Percentiles rank a stretch among this genome's conserved stretches.
phyloP scores from a whole-genome alignment of 2,329 filamentous ascomycete species.

The Cladobotryum mycophilum region DNA sequence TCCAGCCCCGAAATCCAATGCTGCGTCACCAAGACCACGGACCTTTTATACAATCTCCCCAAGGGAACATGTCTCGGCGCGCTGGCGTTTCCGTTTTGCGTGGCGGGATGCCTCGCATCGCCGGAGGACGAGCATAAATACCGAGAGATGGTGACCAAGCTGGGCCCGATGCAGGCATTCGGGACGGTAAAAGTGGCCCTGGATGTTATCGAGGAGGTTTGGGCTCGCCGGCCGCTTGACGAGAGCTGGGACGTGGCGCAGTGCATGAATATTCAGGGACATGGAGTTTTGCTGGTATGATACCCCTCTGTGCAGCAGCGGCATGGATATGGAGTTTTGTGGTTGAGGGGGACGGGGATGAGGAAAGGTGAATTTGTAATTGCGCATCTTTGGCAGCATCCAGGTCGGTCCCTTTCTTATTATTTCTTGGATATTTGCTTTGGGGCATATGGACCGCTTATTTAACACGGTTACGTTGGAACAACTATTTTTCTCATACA shows the following conservation, averaged over 20 bases:
- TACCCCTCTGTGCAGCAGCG: constrained; percentile 15
- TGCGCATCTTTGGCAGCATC: not conserved
- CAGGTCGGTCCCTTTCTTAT: too few species aligned
- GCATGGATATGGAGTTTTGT: too few species aligned
- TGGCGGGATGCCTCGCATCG: constrained; percentile 35
- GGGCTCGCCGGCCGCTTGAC: constrained; percentile 34
- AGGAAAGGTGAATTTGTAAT: not conserved
- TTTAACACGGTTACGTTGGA: not conserved
- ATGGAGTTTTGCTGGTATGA: constrained; percentile 34
- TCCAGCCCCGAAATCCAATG: constrained; percentile 34
- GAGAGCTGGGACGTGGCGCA: constrained; percentile 39
- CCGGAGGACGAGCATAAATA: constrained; percentile 37
- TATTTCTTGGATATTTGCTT: too few species aligned
- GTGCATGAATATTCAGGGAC: constrained; percentile 36
- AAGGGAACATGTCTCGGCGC: constrained; percentile 27
- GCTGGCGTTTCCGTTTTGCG: constrained; percentile 36
- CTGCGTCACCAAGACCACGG: constrained; percentile 26
- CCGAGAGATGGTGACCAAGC: constrained; percentile 31
- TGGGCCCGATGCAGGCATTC: constrained; percentile 39
- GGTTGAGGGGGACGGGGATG: too few species aligned
- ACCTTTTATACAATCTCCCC: constrained; percentile 28
- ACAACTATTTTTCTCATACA: not conserved
- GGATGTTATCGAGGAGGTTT: constrained; percentile 41
- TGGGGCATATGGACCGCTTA: too few species aligned
- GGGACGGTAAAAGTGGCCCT: constrained; percentile 39